Evolutionary conservation across 345 rosid species (phyloP).

Genomic region (Erodium maritimum): DNA sequence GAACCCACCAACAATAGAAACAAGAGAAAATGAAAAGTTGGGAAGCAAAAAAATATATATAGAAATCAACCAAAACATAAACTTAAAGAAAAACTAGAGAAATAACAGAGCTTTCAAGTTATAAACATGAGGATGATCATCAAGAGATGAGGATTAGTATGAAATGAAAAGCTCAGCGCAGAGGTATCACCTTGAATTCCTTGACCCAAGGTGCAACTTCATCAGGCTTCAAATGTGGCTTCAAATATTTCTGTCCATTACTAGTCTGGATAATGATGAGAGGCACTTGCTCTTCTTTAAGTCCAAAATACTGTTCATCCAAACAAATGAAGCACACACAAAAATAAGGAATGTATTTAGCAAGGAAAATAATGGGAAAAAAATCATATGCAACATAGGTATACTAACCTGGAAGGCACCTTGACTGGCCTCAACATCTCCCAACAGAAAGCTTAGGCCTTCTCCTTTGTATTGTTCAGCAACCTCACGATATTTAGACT

Average conservation of each 20-base stretch:
- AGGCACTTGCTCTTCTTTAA: conserved; percentile 71
- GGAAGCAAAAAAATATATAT: too few species aligned
- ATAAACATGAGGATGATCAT: neutral
- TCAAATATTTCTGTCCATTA: conserved; percentile 69
- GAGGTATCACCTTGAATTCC: conserved; percentile 57
- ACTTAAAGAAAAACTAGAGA: too few species aligned
- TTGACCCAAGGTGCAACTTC: conserved; percentile 74
- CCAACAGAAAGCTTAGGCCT: conserved; percentile 63
- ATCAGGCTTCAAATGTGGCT: conserved; percentile 50
- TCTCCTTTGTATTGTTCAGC: conserved; percentile 66
- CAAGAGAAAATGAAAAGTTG: too few species aligned
- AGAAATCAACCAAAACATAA: too few species aligned
- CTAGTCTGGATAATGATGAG: conserved; percentile 56
- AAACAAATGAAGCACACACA: neutral
- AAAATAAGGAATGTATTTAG: too few species aligned
- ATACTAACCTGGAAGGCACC: conserved; percentile 72
- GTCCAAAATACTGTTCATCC: conserved; percentile 77
- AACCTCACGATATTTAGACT: conserved; percentile 55
- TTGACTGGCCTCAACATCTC: conserved; percentile 80
- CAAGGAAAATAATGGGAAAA: too few species aligned
- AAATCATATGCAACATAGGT: too few species aligned
- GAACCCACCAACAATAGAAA: too few species aligned
- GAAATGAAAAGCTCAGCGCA: conserved; percentile 2
- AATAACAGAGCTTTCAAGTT: neutral
- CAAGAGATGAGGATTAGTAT: neutral